Base-by-base conservation (phyloP, 2,329 filamentous ascomycete genomes). In the Pseudogymnoascus sp. region DNA sequence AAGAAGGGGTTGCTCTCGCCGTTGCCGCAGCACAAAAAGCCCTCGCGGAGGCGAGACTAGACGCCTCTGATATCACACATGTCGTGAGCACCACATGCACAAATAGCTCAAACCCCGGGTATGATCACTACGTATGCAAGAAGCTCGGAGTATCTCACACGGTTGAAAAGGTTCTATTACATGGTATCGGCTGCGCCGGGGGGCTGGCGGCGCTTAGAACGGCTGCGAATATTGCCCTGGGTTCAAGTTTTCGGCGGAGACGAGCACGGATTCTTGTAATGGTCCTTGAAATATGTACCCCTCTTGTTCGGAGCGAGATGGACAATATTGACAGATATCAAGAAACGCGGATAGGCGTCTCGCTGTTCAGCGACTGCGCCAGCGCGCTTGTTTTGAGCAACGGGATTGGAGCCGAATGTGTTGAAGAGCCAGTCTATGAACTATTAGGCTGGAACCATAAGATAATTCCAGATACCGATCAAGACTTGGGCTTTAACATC, bases 351-450 rank as follows among this genome's bases (percentile, higher is more conserved):
- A 87, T 90, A 66, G 87, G 86, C 1, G 77, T 84, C 1, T 82
- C 81, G 12, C 73, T 90, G 2, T 90, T 90, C 70, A 88, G 85
- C 18, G 87, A 90, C 70, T 88, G 84, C 65, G 86, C 84, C n/a
- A 86, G 85, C 61, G 83, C 86, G 0, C 72, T 83, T 28, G 75
- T 90, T 1, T 69, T 90, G 35, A 86, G 83, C 68, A 90, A 90
- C 67, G 80, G 79, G 0, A 74, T 88, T 60, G 85, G 81, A 1
- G 75, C 71, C 18, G 63, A 67, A 1, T 63, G 65, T 6, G 63
- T 68, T 1, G 67, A 64, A 30, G 71, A 73, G 58, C 71, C 74
- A 1, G 67, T 79, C 11, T 88, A 87, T 67, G 80, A 86, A 28
- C 71, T 89, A 22, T 74, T 87, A 1, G 85, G 84, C 1, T 89